Evolutionary conservation across 108 stramenopile species (phyloP), one percentile per base, ranked within the genome.

Genomic region (Pseudonitzschia delicatissima): DNA sequence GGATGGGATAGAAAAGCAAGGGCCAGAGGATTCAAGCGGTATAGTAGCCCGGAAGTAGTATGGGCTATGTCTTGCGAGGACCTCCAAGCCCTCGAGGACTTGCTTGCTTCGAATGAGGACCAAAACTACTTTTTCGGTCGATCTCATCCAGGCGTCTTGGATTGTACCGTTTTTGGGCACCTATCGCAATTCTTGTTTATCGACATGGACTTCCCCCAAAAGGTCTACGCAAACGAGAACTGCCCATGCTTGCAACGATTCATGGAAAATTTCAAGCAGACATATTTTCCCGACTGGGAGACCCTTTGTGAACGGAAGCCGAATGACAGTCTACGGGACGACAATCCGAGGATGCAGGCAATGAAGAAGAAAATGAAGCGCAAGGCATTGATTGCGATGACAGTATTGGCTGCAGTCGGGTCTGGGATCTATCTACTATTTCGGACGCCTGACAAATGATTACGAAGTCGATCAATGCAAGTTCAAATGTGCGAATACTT

Each of bases 81-180:
- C 31, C 18, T 68, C 17, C 21, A 61, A 31, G 67, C 57, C 5
- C 28, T 68, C 4, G 57, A 57, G 35, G 60, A 61, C 42, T n/a
- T 61, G 25, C 45, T 68, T 33, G 34, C 17, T 15, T 15, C 40
- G 13, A 42, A 42, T 15, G 40, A 42, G 28, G 28, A 34, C 25
- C 15, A 57, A n/a, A 18, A 31, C 57, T 68, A 59, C 27, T 68
- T 68, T 32, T 68, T 68, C 28, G 67, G 67, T 29, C 48, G 20
- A 17, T 23, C 27, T 12, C 17, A 26, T n/a, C 59, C 67, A 9
- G 55, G 55, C 3, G 20, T 27, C n/a, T 15, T 59, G 15, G 67
- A 68, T 47, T 68, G 67, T 27, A 26, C 60, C 23, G 59, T 68
- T 3, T 68, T 59, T 37, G 67, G 67, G 20, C 67, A 68, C 32